Percentiles rank a stretch among this genome's conserved stretches.
Conservation (phyloP, 352 stramenopile species). For the Phytopythium cucurbitacearum region DNA sequence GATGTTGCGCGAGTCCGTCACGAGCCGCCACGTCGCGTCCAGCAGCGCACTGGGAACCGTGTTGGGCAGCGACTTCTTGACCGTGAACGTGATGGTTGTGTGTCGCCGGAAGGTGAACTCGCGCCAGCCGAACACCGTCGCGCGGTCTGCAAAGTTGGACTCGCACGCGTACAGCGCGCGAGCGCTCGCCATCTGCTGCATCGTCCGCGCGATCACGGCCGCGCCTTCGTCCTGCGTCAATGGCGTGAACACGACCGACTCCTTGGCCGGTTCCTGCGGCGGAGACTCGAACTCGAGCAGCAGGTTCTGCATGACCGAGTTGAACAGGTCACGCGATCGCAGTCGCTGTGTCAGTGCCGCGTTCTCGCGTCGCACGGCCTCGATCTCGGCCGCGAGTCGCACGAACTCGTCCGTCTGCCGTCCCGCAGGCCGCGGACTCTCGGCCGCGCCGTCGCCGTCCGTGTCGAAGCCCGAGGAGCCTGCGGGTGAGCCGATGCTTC, state of each 20-base stretch:
- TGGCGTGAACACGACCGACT: slow-evolving; percentile 26
- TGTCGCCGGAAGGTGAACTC: slow-evolving; percentile 33
- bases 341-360: slow-evolving; percentile 32
- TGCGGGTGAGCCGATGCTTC: too few species aligned
- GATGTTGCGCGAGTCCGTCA: slow-evolving; percentile 29
- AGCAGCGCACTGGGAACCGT: slow-evolving; percentile 19
- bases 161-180: slow-evolving; percentile 26
- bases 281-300: slow-evolving; percentile 32
- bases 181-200: slow-evolving; percentile 28
- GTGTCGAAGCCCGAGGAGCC: too few species aligned
- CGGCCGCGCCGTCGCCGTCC: too few species aligned
- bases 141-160: slow-evolving; percentile 18
- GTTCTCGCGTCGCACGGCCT: slow-evolving; percentile 39
- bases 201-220: slow-evolving; percentile 18
- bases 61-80: slow-evolving; percentile 36
- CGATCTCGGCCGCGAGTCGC: slow-evolving; percentile 35
- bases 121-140: slow-evolving; percentile 46
- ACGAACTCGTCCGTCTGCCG: slow-evolving; percentile 32
- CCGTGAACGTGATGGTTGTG: slow-evolving; percentile 42
- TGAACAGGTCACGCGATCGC: slow-evolving; percentile 40
- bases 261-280: not conserved
- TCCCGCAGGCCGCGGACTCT: not conserved
- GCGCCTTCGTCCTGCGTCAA: slow-evolving; percentile 29
- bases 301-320: slow-evolving; percentile 50
- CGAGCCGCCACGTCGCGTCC: slow-evolving; percentile 30